Conservation (phyloP, 2,329 filamentous ascomycete genomes). For the Ambrosiella beaveri region DNA sequence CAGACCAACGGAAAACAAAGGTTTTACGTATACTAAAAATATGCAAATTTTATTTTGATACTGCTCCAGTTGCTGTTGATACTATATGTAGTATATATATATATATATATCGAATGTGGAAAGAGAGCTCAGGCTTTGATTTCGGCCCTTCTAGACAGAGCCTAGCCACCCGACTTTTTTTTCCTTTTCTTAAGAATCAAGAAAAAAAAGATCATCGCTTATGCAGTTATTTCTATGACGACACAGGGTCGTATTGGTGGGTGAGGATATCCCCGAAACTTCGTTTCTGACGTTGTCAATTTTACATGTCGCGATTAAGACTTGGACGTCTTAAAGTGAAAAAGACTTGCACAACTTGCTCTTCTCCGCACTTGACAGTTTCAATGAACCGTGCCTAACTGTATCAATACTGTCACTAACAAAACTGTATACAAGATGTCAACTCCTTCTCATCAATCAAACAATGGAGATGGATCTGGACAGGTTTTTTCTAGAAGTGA, state of each 20-base stretch:
- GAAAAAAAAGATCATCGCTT: too few species aligned
- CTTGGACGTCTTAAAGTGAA: too few species aligned
- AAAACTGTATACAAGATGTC: neutral
- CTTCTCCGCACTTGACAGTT: neutral
- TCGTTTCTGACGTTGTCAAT: too few species aligned
- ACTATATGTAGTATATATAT: too few species aligned
- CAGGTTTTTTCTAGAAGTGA: too few species aligned
- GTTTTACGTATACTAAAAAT: too few species aligned
- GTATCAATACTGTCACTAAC: neutral
- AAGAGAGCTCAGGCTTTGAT: neutral
- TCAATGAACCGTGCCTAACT: neutral
- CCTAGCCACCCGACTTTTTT: slow-evolving; percentile 25
- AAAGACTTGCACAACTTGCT: neutral
- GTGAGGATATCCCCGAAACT: too few species aligned
- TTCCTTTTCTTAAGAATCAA: neutral
- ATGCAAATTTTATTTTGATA: too few species aligned
- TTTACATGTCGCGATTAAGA: too few species aligned
- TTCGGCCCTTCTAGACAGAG: slow-evolving; percentile 1
- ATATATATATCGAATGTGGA: neutral
- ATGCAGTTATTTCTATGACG: too few species aligned
- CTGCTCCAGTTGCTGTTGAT: too few species aligned
- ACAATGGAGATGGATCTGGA: neutral
- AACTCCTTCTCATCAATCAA: neutral
- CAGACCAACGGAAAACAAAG: neutral
- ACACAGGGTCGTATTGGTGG: too few species aligned